phyloP scores from a whole-genome alignment of 192 early-diverging fungal genomes.

The Rhizophlyctis rosea region DNA sequence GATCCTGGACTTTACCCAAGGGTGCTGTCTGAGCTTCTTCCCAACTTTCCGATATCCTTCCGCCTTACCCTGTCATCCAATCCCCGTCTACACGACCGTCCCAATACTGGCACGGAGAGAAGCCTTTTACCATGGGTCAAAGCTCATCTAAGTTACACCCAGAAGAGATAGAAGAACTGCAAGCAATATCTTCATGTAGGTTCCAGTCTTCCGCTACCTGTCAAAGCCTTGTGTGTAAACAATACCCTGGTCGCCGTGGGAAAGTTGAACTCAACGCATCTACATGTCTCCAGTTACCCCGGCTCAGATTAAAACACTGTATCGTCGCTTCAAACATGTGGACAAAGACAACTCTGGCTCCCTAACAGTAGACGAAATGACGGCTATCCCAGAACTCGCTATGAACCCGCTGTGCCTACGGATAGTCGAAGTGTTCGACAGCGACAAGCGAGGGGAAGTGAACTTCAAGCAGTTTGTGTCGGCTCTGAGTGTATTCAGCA shows the following conservation, averaged over 20 bases:
- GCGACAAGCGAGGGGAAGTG: slow-evolving; percentile 35
- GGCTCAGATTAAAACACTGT: slow-evolving; percentile 39
- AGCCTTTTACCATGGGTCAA: slow-evolving; percentile 30
- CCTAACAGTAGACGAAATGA: slow-evolving; percentile 40
- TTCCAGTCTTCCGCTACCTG: background rate
- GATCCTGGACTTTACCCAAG: no score
- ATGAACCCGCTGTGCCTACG: slow-evolving; percentile 48
- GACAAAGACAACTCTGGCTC: slow-evolving; percentile 45
- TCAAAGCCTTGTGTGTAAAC: no score
- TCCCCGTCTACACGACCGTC: no score
- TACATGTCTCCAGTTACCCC: slow-evolving; percentile 19
- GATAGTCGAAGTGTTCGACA: slow-evolving; percentile 40
- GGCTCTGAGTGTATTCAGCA: slow-evolving; percentile 32
- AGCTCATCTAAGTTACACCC: slow-evolving; percentile 23
- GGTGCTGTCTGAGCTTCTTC: no score
- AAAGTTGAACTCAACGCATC: background rate
- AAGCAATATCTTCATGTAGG: slow-evolving; percentile 34
- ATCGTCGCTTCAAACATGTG: slow-evolving; percentile 40
- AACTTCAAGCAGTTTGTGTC: slow-evolving; percentile 42
- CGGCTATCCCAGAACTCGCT: slow-evolving; percentile 48
- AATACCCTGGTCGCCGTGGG: background rate
- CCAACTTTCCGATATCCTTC: no score
- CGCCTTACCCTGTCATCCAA: no score
- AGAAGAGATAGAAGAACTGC: slow-evolving; percentile 35
- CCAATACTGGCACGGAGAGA: no score